Base-by-base conservation (phyloP, 805 yeast genomes). In the Wickerhamiella sergipiensis region DNA sequence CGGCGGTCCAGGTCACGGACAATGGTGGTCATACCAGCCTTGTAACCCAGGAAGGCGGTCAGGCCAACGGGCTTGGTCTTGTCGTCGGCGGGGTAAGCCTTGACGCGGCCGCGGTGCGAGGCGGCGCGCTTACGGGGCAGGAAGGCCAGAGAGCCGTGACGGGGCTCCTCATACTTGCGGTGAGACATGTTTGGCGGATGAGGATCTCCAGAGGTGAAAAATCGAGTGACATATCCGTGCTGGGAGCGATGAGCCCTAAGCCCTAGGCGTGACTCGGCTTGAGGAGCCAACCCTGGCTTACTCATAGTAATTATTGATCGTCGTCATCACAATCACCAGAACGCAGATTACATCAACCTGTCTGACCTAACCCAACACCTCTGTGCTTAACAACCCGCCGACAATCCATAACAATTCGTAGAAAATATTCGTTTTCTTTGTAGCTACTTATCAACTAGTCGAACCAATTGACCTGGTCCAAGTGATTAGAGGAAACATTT, bases 1-100 rank as follows among this genome's bases (percentile, higher is more conserved):
- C 98, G 98, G 80, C 97, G 85, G 90, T 92, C 97, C 73, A 92
- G 84, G 79, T 92, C 98, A 81, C 98, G 89, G 71, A 92, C 98
- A 68, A 88, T 87, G 78, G 98, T 92, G 78, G 98, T 83, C 98
- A 92, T 92, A 87, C 99, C 99, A 67, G 98, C 98, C 83, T 80
- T 80, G 96, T 92, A 92, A 79, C 98, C 99, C 68, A 92, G 83
- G 95, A 90, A 92, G 65, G 99, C 97, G 67, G 99, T 92, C 76
- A 92, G 80, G 74, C 94, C 94, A 67, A 89, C 96, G 68, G 97
- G 94, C 85, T 90, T 90, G 63, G 95, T 73, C 79, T 85, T 82
- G 75, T 86, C 95, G 75, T 90, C 97, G 81, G 83, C 88, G 73
- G 99, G 98, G 95, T 90, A 92, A 59, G 99, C 79, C 87, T 88